Evolutionary conservation across 148 eudicot species (phyloP).

Genomic region (Silene uniflora): DNA sequence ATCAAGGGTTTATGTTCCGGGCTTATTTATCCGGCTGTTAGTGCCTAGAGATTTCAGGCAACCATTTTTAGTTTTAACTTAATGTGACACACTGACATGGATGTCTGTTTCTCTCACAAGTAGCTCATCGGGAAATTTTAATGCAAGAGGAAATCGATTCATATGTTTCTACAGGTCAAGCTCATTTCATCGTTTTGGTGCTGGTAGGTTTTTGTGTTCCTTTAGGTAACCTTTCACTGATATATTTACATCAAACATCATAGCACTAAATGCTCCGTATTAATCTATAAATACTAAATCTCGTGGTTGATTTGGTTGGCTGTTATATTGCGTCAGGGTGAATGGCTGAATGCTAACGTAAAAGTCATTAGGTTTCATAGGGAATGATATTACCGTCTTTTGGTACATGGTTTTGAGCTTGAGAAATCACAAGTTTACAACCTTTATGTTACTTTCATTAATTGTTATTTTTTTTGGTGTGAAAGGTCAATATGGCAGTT

Average conservation of each 20-base stretch:
- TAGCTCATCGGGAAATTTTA: too few species aligned
- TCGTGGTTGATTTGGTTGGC: neutral
- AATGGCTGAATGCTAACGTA: neutral
- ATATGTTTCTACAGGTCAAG: slow-evolving; percentile 58
- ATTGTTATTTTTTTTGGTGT: too few species aligned
- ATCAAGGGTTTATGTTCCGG: too few species aligned
- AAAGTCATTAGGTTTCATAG: neutral
- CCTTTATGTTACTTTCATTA: too few species aligned
- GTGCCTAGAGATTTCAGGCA: too few species aligned
- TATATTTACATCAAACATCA: slow-evolving; percentile 9
- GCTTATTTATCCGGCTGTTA: too few species aligned
- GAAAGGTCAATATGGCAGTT: too few species aligned
- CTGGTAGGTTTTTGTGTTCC: slow-evolving; percentile 49
- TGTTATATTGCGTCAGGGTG: neutral
- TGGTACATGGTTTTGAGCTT: neutral
- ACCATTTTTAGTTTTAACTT: too few species aligned
- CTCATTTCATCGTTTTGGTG: slow-evolving; percentile 51
- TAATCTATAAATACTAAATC: neutral
- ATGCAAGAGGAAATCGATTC: slow-evolving; percentile 83
- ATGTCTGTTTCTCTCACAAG: too few species aligned
- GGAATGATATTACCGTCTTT: neutral
- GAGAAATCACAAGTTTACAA: too few species aligned
- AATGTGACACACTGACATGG: too few species aligned
- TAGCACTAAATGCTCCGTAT: neutral
- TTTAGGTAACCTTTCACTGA: neutral